Conservation (phyloP, 768 basidiomycete species). For the Trametes gibbosa region DNA sequence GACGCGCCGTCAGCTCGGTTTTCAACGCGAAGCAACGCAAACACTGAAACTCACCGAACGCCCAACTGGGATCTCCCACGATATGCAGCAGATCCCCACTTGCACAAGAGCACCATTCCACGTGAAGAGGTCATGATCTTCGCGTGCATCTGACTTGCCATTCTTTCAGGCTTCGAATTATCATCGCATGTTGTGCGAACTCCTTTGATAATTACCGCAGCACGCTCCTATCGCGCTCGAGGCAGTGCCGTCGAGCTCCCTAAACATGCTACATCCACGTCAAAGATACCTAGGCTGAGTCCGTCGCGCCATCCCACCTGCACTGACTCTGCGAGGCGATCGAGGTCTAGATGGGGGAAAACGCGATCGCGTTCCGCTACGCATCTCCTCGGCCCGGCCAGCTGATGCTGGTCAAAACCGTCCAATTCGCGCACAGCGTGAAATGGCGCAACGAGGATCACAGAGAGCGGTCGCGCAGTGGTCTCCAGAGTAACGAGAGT, state of each 20-base stretch:
- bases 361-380: slow-evolving; percentile 25
- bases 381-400: slow-evolving; percentile 21
- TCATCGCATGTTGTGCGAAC: not conserved
- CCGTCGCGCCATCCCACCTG: slow-evolving; percentile 30
- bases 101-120: no score
- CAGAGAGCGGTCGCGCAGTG: slow-evolving; percentile 15
- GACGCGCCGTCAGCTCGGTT: not conserved
- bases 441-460: slow-evolving; percentile 31
- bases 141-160: no score
- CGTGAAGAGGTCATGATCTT: no score
- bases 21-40: not conserved
- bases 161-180: not conserved
- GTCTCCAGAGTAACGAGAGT: slow-evolving; percentile 15
- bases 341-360: slow-evolving; percentile 39
- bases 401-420: not conserved
- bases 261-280: slow-evolving; percentile 18
- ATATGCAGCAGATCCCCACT: not conserved
- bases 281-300: slow-evolving; percentile 34
- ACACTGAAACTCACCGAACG: not conserved
- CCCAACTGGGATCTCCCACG: no score
- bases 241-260: not conserved
- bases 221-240: not conserved
- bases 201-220: not conserved
- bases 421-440: slow-evolving; percentile 27
- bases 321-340: slow-evolving; percentile 34